These are phyloP conservation scores for Misopates orontium DNA, from an alignment of 257 asterid genomes.

Conservation along the genomic window DNA sequence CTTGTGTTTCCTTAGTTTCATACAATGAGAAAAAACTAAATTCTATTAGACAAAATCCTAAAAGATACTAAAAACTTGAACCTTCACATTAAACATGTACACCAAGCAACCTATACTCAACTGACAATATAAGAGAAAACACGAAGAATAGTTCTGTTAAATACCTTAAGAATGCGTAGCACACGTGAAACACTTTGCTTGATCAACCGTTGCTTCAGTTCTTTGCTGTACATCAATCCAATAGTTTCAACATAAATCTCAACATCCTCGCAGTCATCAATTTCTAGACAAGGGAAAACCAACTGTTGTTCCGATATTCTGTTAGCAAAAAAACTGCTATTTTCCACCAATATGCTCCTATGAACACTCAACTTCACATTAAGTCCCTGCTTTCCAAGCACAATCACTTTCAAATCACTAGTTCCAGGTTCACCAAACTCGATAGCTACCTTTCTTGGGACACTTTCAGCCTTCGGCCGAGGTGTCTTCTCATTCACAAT, in stretches of 20 bases:
- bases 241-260: slow-evolving; percentile 90
- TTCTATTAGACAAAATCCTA: too few species aligned
- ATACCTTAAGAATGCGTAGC: slow-evolving; percentile 83
- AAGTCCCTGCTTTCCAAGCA: slow-evolving; percentile 78
- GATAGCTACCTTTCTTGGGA: slow-evolving; percentile 69
- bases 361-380: slow-evolving; percentile 90
- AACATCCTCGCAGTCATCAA: slow-evolving; percentile 89
- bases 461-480: slow-evolving; percentile 54
- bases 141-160: not conserved
- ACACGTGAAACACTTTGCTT: slow-evolving; percentile 86
- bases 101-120: not conserved
- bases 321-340: slow-evolving; percentile 62
- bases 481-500: slow-evolving; percentile 44
- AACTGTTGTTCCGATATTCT: slow-evolving; percentile 57
- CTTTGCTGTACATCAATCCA: slow-evolving; percentile 92
- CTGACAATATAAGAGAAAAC: not conserved
- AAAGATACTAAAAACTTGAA: not conserved
- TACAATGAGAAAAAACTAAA: too few species aligned
- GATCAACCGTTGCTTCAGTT: slow-evolving; percentile 80
- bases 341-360: slow-evolving; percentile 54
- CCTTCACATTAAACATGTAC: slow-evolving; percentile 1
- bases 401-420: slow-evolving; percentile 74
- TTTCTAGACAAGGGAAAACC: slow-evolving; percentile 73
- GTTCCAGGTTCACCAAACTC: slow-evolving; percentile 95
- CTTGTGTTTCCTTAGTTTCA: not conserved